Conservation (phyloP, 768 basidiomycete species). For the Ephemerocybe angulata region DNA sequence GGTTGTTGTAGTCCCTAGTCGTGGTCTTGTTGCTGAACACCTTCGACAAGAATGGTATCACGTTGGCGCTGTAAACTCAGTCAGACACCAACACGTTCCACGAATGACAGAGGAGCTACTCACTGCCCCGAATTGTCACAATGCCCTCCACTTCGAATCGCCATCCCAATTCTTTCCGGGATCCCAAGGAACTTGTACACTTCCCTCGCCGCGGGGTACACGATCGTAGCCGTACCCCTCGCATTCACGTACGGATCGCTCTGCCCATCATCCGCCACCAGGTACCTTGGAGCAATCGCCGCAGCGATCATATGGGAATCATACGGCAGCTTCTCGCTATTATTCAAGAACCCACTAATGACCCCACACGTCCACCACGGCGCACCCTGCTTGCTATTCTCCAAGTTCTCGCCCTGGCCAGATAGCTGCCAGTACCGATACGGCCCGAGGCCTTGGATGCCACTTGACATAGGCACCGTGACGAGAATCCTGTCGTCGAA, state of each 20-base stretch:
- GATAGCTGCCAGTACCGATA: slow-evolving; percentile 12
- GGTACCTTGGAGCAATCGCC: slow-evolving; percentile 10
- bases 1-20: slow-evolving; percentile 12
- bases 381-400: slow-evolving; percentile 10
- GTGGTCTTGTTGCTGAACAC: slow-evolving; percentile 14
- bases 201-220: slow-evolving; percentile 11
- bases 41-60: slow-evolving; percentile 14
- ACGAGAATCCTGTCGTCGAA: slow-evolving; percentile 12
- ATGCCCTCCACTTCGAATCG: slow-evolving; percentile 9
- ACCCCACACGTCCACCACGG: slow-evolving; percentile 12
- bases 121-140: slow-evolving; percentile 15
- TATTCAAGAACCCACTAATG: slow-evolving; percentile 12
- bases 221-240: slow-evolving; percentile 12
- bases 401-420: slow-evolving; percentile 11
- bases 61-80: slow-evolving; percentile 10
- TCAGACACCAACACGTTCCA: neutral
- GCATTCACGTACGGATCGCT: slow-evolving; percentile 13
- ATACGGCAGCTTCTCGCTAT: slow-evolving; percentile 9
- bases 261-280: slow-evolving; percentile 9
- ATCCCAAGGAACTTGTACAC: slow-evolving; percentile 14
- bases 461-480: slow-evolving; percentile 15
- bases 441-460: slow-evolving; percentile 14
- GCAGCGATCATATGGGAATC: slow-evolving; percentile 11
- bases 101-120: slow-evolving; percentile 2
- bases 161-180: slow-evolving; percentile 12